Evolutionary conservation across 2,329 filamentous ascomycete genomes (phyloP).

Genomic region (Stachybotrys chlorohalonatus): DNA sequence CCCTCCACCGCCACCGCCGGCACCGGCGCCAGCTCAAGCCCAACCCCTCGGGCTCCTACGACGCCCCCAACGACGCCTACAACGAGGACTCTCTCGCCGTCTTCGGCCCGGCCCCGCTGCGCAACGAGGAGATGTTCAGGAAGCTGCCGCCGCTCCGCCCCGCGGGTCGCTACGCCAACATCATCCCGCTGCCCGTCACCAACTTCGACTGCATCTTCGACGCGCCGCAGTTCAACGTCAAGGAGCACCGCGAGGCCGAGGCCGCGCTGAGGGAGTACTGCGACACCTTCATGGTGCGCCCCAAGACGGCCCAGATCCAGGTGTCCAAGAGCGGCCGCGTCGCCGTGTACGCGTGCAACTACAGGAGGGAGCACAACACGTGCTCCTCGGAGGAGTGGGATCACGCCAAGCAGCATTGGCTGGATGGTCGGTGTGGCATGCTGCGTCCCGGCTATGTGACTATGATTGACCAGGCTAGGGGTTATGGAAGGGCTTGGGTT

Average conservation of each 20-base stretch:
- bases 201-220: background rate
- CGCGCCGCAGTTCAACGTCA: background rate
- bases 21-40: background rate
- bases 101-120: too few relatives aligned
- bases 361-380: too few relatives aligned
- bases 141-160: background rate
- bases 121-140: too few relatives aligned
- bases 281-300: background rate
- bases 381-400: slow-evolving; percentile 2
- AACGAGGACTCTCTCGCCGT: too few relatives aligned
- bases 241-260: background rate
- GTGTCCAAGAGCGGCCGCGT: slow-evolving; percentile 1
- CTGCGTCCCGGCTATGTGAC: too few relatives aligned
- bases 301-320: background rate
- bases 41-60: too few relatives aligned
- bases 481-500: too few relatives aligned
- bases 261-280: background rate
- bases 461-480: too few relatives aligned
- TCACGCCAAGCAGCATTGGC: background rate
- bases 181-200: slow-evolving; percentile 1
- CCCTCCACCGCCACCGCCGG: background rate
- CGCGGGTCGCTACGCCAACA: background rate
- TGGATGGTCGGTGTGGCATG: too few relatives aligned
- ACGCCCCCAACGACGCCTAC: too few relatives aligned
- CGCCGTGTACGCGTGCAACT: slow-evolving; percentile 3